phyloP scores from a whole-genome alignment of 1,139 yeast species.

The Scheffersomyces insectosa region DNA sequence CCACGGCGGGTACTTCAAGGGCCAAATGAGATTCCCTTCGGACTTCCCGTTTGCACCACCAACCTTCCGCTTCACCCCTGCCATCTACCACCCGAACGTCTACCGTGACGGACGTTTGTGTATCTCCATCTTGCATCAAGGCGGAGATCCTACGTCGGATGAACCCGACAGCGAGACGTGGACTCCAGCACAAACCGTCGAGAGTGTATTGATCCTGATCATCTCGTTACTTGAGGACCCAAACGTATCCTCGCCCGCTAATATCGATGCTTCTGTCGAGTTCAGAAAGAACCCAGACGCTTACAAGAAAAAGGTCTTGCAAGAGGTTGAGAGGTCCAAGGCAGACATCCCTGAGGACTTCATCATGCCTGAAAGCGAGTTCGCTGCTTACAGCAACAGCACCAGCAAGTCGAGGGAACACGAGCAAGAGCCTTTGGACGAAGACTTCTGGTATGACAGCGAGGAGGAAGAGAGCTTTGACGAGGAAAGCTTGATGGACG shows the following conservation, averaged over 20 bases:
- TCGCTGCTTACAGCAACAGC: conserved; percentile 60
- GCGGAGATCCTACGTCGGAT: conserved; percentile 85
- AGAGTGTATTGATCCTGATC: conserved; percentile 83
- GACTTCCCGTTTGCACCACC: conserved; percentile 95
- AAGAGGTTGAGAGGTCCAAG: conserved; percentile 83
- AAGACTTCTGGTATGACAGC: conserved; percentile 83
- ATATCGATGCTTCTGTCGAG: conserved; percentile 93
- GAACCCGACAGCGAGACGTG: conserved; percentile 93
- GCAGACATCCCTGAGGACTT: conserved; percentile 85
- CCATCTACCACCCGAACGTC: conserved; percentile 93
- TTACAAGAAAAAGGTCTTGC: conserved; percentile 73
- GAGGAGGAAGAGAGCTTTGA: conserved; percentile 55
- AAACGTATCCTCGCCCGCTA: conserved; percentile 90
- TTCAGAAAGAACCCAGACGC: conserved; percentile 83
- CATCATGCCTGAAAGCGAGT: conserved; percentile 67
- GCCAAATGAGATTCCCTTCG: conserved; percentile 88
- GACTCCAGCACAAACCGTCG: conserved; percentile 97
- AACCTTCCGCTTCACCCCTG: conserved; percentile 88
- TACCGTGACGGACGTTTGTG: conserved; percentile 92
- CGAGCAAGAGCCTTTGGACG: conserved; percentile 73
- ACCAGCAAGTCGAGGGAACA: conserved; percentile 36
- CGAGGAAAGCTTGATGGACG: conserved; percentile 57
- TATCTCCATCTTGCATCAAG: conserved; percentile 86
- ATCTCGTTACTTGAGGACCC: conserved; percentile 92
- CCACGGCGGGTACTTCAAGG: conserved; percentile 95